Evolutionary conservation across 2,329 filamentous ascomycete species (phyloP), one percentile per base, ranked within the genome.

Genomic region (Ceratocystis destructans): DNA sequence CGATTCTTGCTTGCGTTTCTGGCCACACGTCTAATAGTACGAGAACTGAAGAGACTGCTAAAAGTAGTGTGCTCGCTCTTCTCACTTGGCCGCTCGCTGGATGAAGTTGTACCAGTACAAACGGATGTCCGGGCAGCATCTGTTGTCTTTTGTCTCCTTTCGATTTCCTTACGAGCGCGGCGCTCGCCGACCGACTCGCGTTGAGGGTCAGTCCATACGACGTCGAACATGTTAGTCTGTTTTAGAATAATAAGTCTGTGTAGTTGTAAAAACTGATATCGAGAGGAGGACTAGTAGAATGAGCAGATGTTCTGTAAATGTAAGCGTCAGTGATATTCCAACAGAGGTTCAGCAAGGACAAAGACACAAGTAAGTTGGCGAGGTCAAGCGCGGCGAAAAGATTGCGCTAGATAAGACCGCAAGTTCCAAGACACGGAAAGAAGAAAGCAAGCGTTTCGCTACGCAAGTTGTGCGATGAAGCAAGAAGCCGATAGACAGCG

Each of bases 191-290:
- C 77, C 7, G 78, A 76, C 73, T 84, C 80, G 67, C 77, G 75
- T 62, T 80, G 75, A 25, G 79, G 80, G 66, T 84, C 82, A 3
- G 80, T 81, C 82, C 82, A 85, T 61, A 82, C 74, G 41, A 84
- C 79, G 71, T 84, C 81, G 71, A 83, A 84, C 82, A 85, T 85
- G 57, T 66, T 61, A 25, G 28, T 45, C 28, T 65, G 53, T 64
- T 25, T 15, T 17, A 41, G 48, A 28, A 5, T 10, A 6, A 50
- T 8, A 33, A n/a, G 10, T 25, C 22, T 41, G 33, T 41, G 37
- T 41, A 41, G 37, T 41, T 41, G 37, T 10, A 41, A 41, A 41
- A 41, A 41, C 10, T 41, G 33, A 61, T 17, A 12, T n/a, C n/a
- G 20, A 41, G 57, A 41, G 25, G 4, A 15, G 25, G 4, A 15